Base-by-base conservation (phyloP, 441 rosid genomes). In the Gossypium trilobum region DNA sequence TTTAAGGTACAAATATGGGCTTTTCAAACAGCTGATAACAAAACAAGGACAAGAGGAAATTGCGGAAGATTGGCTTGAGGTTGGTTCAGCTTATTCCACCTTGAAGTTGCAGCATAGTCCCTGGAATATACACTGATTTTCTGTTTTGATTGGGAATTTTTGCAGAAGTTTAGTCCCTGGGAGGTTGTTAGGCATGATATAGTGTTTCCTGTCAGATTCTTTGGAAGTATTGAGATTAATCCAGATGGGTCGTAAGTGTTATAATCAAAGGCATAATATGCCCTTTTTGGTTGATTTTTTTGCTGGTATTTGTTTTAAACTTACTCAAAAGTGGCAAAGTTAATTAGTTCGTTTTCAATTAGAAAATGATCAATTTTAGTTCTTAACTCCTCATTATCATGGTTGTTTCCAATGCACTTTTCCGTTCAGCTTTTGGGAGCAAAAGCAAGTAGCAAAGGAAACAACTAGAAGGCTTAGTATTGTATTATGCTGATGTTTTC, bases 31-130 rank as follows among this genome's bases (percentile, higher is more conserved):
- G 86, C 77, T 73, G 31, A 89, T 95, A 69, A 84, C 96, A 68
- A 87, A 83, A 84, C 93, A 87, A 59, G 99, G 97, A 57, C 99
- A 95, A 78, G 91, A 95, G 81, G 99, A 95, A 85, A 64, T 80
- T 82, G 90, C 99, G 58, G 99, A 95, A 84, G 98, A 92, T 82
- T 95, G 99, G 98, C 99, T 95, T 78, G 99, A 95, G 97, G 99
- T 90, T 81, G 92, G 97, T 88, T 82, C 73, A 74, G 27, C 22
- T 72, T 77, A 4, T 61, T 70, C 76, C 16, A 6, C 72, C 64
- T 17, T 31, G 65, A 68, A 60, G 58, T 71, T 70, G 23, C 48
- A 52, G 23, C 48, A 52, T 56, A 13, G 20, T 6, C 33, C 70
- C 74, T 71, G 60, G 67, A 64, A 58, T 36, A 54, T 27, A 59